These are phyloP conservation scores for Fusarium veterinarium DNA, from an alignment of 2,329 filamentous ascomycete genomes.

Conservation along the genomic window DNA sequence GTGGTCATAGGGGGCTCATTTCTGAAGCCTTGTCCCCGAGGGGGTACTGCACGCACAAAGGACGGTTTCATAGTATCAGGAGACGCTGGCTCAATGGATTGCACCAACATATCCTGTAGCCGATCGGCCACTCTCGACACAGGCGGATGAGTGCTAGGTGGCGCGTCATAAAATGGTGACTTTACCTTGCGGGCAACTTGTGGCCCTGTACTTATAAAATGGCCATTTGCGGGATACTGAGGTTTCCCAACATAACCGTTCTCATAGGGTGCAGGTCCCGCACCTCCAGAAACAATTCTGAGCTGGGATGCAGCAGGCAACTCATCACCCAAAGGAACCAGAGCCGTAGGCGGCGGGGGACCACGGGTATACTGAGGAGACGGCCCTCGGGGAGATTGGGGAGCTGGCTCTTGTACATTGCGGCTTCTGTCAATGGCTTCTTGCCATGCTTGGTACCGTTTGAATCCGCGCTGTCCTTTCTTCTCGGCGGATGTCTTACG, in stretches of 20 bases:
- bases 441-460: slow-evolving; percentile 59
- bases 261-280: slow-evolving; percentile 40
- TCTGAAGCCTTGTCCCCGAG: slow-evolving; percentile 40
- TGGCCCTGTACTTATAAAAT: slow-evolving; percentile 28
- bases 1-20: slow-evolving; percentile 34
- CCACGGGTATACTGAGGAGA: slow-evolving; percentile 19
- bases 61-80: slow-evolving; percentile 51
- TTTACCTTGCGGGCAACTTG: slow-evolving; percentile 46
- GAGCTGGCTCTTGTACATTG: slow-evolving; percentile 13
- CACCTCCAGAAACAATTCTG: slow-evolving; percentile 31
- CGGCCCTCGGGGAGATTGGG: slow-evolving; percentile 26
- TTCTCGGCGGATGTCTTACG: slow-evolving; percentile 45
- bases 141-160: slow-evolving; percentile 37
- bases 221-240: slow-evolving; percentile 29
- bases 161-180: slow-evolving; percentile 33
- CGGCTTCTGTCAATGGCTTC: slow-evolving; percentile 50
- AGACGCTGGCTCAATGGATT: slow-evolving; percentile 59
- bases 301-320: slow-evolving; percentile 35
- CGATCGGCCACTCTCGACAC: slow-evolving; percentile 24
- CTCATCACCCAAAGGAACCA: slow-evolving; percentile 21
- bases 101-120: slow-evolving; percentile 58
- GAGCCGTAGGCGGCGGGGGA: slow-evolving; percentile 13
- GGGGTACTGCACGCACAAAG: slow-evolving; percentile 50
- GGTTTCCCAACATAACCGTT: slow-evolving; percentile 46
- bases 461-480: slow-evolving; percentile 58